Base-by-base conservation (phyloP, 2,329 filamentous ascomycete genomes). In the Aspergillus sp. region DNA sequence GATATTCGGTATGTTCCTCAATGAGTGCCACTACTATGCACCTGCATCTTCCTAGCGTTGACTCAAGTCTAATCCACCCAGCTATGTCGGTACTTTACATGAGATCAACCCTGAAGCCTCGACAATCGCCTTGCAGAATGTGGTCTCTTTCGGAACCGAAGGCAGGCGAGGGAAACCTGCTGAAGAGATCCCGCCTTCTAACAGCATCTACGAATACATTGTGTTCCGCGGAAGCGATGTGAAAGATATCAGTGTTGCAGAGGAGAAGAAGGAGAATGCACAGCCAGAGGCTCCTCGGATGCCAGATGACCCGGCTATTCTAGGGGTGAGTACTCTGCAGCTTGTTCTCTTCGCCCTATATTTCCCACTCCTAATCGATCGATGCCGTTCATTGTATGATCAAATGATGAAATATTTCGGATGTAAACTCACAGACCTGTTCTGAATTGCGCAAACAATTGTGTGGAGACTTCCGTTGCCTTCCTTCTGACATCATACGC, bases 391-490 rank as follows among this genome's bases (percentile, higher is more conserved):
- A 63, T 50, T 57, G 59, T 63, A 68, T 71, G 69, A 71, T 73
- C 67, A 67, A 67, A 76, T 82, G 81, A 87, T 97, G 93, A 97
- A 96, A 95, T 82, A 82, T 96, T 90, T 86, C 93, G 93, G 93
- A 97, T 97, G 92, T 95, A 92, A 96, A 96, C 80, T 56, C 55
- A 82, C 81, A 85, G 84, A 87, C 84, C 83, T 86, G 87, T 85
- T 88, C 89, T 90, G 91, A 90, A 90, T 91, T 62, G 92, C 92
- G 93, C 93, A 96, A 67, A 84, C 22, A 90, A 83, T 85, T 86
- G 83, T 97, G 93, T 96, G 89, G 93, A 97, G 81, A 87, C 89
- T 91, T 97, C 93, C 93, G 93, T 97, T 97, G 93, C 93, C 93
- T 97, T 97, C 93, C 93, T 97, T 97, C 93, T 97, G 93, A 97